These are phyloP conservation scores for Globisporangium okanoganense DNA, from an alignment of 352 stramenopile species.

Conservation along the genomic window DNA sequence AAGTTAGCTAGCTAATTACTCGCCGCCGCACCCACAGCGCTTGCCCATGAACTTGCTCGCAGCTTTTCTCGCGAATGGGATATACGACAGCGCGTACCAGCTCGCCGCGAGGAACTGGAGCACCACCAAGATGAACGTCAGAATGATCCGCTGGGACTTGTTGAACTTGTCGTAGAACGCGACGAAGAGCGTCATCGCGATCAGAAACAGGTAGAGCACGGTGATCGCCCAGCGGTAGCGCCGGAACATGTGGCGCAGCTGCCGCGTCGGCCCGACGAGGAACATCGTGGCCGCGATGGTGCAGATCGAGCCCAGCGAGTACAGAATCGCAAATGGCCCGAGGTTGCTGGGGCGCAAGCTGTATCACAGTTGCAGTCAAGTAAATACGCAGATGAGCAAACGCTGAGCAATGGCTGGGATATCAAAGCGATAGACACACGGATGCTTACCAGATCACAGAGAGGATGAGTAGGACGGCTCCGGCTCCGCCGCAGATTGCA, in stretches of 20 bases:
- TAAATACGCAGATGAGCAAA: background rate
- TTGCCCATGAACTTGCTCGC: constrained; percentile 13
- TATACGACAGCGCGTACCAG: constrained; percentile 81
- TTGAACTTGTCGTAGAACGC: constrained; percentile 24
- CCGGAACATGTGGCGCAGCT: constrained; percentile 65
- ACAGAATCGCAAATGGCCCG: constrained; percentile 31
- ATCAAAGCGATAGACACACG: background rate
- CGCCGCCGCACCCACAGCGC: constrained; percentile 1
- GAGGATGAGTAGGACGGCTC: constrained; percentile 7
- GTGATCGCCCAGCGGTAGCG: constrained; percentile 36
- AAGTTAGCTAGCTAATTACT: background rate
- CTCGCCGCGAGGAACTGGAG: constrained; percentile 68
- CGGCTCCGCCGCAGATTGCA: background rate
- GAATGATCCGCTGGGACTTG: constrained; percentile 21
- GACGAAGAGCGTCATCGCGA: constrained; percentile 39
- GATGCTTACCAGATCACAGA: constrained; percentile 9
- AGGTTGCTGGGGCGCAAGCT: constrained; percentile 18
- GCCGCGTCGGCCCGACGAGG: constrained; percentile 42
- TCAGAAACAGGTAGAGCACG: constrained; percentile 40
- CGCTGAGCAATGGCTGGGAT: background rate
- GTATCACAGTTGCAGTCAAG: background rate
- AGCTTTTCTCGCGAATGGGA: constrained; percentile 64
- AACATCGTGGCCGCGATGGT: constrained; percentile 26
- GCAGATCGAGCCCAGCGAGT: constrained; percentile 52
- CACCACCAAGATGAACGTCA: constrained; percentile 55